Percentiles rank a stretch among this genome's conserved stretches.
These are phyloP conservation scores for Neurospora sp. DNA, from an alignment of 495 filamentous ascomycete species.

Conservation along the genomic window DNA sequence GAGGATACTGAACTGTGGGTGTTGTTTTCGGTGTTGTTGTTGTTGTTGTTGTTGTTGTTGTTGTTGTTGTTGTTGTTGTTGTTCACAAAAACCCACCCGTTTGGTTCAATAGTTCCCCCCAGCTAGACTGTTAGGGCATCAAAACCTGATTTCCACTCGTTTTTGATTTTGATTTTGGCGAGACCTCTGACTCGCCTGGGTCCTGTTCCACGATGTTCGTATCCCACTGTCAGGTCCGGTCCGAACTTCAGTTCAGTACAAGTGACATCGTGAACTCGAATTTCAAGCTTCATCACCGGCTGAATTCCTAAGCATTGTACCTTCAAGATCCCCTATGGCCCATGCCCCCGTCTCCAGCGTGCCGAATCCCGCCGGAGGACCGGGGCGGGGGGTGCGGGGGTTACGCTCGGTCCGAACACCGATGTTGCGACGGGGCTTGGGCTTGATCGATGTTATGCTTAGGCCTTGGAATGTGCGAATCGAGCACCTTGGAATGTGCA, in stretches of 20 bases:
- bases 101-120: background rate
- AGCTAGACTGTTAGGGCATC: background rate
- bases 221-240: background rate
- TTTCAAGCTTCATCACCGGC: too few species aligned
- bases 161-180: background rate
- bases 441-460: background rate
- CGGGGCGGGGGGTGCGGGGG: background rate
- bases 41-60: background rate
- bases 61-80: background rate
- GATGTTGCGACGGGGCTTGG: background rate
- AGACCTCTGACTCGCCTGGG: background rate
- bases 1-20: background rate
- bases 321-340: background rate
- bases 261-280: too few species aligned
- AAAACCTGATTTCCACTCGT: background rate
- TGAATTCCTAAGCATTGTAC: too few species aligned
- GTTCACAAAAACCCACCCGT: background rate
- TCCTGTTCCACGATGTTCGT: background rate
- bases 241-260: background rate
- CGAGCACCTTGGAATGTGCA: background rate
- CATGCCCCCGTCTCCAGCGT: background rate
- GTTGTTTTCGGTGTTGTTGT: background rate
- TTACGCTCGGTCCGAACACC: background rate
- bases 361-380: background rate
- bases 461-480: background rate